A percentile compares a stretch with the other conserved stretches of the same genome.
Evolutionary conservation across 768 basidiomycete species (phyloP).

Genomic region (Xerocomellus dryophilus): DNA sequence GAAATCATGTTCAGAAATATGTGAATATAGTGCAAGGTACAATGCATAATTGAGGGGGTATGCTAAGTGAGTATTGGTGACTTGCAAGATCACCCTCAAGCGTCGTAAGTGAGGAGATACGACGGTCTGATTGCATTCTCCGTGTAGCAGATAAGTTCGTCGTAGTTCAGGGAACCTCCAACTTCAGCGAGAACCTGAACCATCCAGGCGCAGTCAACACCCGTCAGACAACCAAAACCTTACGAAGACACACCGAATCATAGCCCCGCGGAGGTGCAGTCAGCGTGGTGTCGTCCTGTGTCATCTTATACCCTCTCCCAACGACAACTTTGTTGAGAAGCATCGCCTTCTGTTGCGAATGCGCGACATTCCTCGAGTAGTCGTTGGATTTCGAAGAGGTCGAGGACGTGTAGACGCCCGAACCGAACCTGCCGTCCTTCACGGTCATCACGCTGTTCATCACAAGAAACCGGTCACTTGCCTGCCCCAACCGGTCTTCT

Average conservation of each 20-base stretch:
- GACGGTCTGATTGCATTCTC: constrained; percentile 73
- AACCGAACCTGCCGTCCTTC: constrained; percentile 51
- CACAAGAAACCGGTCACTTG: constrained; percentile 21
- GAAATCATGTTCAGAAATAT: neutral
- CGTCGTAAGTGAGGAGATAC: constrained; percentile 67
- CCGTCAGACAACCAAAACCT: neutral
- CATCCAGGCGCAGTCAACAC: neutral
- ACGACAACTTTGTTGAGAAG: constrained; percentile 74
- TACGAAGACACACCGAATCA: constrained; percentile 52
- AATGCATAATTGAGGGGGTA: too few relatives aligned
- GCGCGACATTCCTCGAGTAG: constrained; percentile 58
- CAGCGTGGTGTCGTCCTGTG: constrained; percentile 52
- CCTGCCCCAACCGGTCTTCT: constrained; percentile 74
- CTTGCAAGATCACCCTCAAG: constrained; percentile 13
- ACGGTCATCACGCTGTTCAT: constrained; percentile 2
- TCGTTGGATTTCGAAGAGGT: constrained; percentile 81
- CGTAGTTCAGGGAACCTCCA: constrained; percentile 65
- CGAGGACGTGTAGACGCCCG: constrained; percentile 72
- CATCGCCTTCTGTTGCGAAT: constrained; percentile 58
- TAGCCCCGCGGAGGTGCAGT: constrained; percentile 60
- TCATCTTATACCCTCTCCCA: constrained; percentile 65
- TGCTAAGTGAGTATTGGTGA: too few relatives aligned
- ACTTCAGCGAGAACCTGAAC: constrained; percentile 60
- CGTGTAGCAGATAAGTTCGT: constrained; percentile 66
- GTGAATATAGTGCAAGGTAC: neutral